Conservation (phyloP, 2,329 filamentous ascomycete genomes). For the Proliferodiscus dingleyae region DNA sequence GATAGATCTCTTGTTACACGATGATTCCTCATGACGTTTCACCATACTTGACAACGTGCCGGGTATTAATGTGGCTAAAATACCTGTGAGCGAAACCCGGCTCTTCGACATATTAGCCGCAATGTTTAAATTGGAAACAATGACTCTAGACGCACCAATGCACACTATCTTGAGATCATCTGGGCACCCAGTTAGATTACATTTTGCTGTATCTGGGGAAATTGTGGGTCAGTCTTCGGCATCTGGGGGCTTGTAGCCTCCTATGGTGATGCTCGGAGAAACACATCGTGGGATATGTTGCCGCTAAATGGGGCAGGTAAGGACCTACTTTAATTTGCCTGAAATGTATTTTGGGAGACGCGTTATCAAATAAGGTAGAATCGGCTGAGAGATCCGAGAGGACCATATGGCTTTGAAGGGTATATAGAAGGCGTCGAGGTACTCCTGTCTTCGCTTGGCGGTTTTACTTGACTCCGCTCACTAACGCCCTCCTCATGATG, state of each 20-base stretch:
- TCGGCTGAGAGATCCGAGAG: not conserved
- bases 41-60: not conserved
- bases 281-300: not conserved
- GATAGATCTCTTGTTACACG: too few species aligned
- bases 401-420: not conserved
- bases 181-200: slow-evolving; percentile 1
- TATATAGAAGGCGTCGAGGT: not conserved
- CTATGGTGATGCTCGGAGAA: not conserved
- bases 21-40: too few species aligned
- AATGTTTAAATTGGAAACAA: slow-evolving; percentile 2
- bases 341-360: not conserved
- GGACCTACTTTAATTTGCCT: slow-evolving; percentile 2
- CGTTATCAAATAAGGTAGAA: not conserved
- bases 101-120: slow-evolving; percentile 3
- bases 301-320: not conserved
- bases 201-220: not conserved
- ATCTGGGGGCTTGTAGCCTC: slow-evolving; percentile 1
- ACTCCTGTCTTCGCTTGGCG: not conserved
- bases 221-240: slow-evolving; percentile 2
- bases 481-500: slow-evolving; percentile 5
- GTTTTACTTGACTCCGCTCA: not conserved
- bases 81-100: slow-evolving; percentile 2
- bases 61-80: slow-evolving; percentile 3
- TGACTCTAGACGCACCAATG: not conserved
- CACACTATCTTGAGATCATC: slow-evolving; percentile 1